These are phyloP conservation scores for Podospora australis DNA, from an alignment of 495 filamentous ascomycete genomes.

Conservation along the genomic window DNA sequence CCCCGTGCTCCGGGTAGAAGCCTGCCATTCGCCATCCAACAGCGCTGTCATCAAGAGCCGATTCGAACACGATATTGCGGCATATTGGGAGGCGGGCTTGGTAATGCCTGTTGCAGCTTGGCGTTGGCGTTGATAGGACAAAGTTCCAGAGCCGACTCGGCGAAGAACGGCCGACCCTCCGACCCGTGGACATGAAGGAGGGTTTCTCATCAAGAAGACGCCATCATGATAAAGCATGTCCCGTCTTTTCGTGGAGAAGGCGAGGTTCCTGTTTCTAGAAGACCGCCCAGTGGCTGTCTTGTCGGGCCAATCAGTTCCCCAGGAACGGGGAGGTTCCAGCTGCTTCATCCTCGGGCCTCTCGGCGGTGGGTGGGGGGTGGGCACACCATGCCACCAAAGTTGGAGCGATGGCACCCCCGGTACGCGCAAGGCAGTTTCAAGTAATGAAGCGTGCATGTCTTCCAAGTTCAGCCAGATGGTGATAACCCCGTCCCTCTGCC, in stretches of 20 bases:
- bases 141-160: conserved; percentile 3
- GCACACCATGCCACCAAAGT: not conserved
- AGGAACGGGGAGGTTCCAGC: not conserved
- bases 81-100: conserved; percentile 6
- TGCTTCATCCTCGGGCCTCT: conserved; percentile 7
- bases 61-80: conserved; percentile 2
- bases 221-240: not conserved
- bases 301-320: not conserved
- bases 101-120: conserved; percentile 5
- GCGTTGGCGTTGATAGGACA: not conserved
- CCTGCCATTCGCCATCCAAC: not conserved
- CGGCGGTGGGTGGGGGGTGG: conserved; percentile 14
- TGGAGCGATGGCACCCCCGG: not conserved
- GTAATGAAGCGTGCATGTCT: too few species aligned
- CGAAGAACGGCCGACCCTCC: conserved; percentile 1
- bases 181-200: not conserved
- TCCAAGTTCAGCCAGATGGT: too few species aligned
- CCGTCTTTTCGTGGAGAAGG: not conserved
- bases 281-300: not conserved
- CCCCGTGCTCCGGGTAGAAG: not conserved
- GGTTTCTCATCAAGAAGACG: not conserved
- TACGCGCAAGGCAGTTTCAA: too few species aligned
- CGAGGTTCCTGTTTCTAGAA: not conserved
- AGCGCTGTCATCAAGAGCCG: not conserved
- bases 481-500: too few species aligned